Evolutionary conservation across 495 filamentous ascomycete genomes (phyloP), one percentile per base, ranked within the genome.

Genomic region (Penicillium arizonense): DNA sequence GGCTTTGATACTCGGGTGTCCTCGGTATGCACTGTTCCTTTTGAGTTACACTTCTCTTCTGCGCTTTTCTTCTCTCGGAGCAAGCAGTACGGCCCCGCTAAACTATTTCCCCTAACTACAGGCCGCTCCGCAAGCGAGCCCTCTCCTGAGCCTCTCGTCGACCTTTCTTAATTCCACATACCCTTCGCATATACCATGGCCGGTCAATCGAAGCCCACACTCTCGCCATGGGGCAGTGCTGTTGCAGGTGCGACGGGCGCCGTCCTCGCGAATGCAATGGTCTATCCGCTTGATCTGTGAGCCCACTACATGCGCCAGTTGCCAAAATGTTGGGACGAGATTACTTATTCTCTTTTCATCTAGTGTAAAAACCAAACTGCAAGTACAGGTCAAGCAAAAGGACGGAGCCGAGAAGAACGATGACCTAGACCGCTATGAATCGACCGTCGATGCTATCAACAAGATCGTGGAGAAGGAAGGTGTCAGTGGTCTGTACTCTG

Each of bases 261-360:
- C 32, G 89, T 97, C 11, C 74, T 99, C 40, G 95, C 94, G 34
- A 99, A 99, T 80, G 87, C 94, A 23, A 74, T 96, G 49, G 95
- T 97, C 49, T 99, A 99, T 71, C 94, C 94, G 12, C 77, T 99
- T 32, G 94, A 99, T 72, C 90, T 99, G 93, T 97, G 39, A 61
- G 62, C 39, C 39, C 46, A 33, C 37, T 34, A 49, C 21, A 44
- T 13, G 26, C 23, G 44, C 10, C 34, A 57, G 9, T 34, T 13
- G 21, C 40, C 20, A 41, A 36, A 24, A 10, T 32, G 8, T 34
- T 30, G 34, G 13, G 18, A 16, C 10, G 42, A 24, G 3, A 5
- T 18, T 16, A 32, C 55, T 68, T 35, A 65, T 45, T 14, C 2
- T 10, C 24, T 38, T 44, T 46, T 56, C 18, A 55, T 39, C 6